Base-by-base conservation (phyloP, 371 early-diverging fungal genomes). In the Capillidium heterosporum region DNA sequence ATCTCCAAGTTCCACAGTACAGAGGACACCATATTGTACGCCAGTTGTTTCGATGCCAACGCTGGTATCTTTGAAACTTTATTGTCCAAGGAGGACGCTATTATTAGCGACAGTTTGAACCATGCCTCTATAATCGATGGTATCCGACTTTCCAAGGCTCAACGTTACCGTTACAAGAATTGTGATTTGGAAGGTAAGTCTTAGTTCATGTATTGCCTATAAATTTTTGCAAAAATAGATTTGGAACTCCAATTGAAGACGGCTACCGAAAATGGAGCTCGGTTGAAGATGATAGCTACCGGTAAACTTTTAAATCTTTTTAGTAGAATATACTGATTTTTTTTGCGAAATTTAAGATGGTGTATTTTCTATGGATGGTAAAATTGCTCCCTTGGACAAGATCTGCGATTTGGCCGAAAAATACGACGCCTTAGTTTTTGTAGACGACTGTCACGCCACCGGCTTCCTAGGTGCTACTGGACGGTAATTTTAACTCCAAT, bases 51-150 rank as follows among this genome's bases (percentile, higher is more conserved):
- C 49, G 80, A 79, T 46, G 80, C 80, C 59, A 78, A 79, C 52
- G 78, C 80, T 21, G 78, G 80, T 1, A 68, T 79, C 56, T 79
- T 79, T 51, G 80, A 78, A 61, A 71, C 74, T 26, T 64, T 79
- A 50, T 59, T 78, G 32, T 73, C 67, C 3, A 69, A 66, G n/a
- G 53, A 78, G 47, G 80, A 80, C 49, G 78, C 76, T 1, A 65
- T 78, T n/a, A 73, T 80, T 57, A 72, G 74, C 40, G 80, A 80
- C 57, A 63, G 74, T 32, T 61, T 78, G 10, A 80, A 80, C 64
- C 80, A 80, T 50, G 78, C 80, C 32, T 74, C 76, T 57, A 80
- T 80, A 47, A 80, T 80, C 55, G 80, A 80, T 48, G 80, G 80
- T 23, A 72, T 78, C 50, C 66, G 77, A 21, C 71, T 80, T 50